Conservation (phyloP, 352 stramenopile species). For the Pythium guiyangense region DNA sequence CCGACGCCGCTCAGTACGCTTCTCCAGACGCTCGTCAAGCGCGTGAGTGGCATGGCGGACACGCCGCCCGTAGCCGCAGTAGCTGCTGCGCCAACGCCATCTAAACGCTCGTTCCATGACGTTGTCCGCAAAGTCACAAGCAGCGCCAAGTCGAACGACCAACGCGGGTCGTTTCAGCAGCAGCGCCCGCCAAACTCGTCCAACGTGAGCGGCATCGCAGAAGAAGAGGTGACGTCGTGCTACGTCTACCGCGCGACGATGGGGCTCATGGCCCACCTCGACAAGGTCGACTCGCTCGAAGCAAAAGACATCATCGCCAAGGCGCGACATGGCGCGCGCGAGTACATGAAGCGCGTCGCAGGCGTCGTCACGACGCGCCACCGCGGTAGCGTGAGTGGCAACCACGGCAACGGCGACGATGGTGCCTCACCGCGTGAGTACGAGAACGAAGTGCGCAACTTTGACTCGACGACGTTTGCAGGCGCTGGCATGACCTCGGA, state of each 20-base stretch:
- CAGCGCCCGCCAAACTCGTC: neutral
- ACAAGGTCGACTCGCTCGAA: slow-evolving; percentile 39
- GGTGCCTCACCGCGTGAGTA: neutral
- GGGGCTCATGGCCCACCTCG: slow-evolving; percentile 38
- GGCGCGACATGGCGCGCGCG: slow-evolving; percentile 31
- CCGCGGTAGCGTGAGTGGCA: too few species aligned
- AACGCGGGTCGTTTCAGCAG: neutral
- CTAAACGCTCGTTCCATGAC: too few species aligned
- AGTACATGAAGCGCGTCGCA: slow-evolving; percentile 14
- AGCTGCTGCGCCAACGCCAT: too few species aligned
- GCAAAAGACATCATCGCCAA: slow-evolving; percentile 41
- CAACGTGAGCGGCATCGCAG: slow-evolving; percentile 16
- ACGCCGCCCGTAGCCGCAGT: neutral
- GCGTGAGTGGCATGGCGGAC: neutral
- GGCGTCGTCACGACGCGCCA: slow-evolving; percentile 8
- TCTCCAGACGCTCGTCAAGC: slow-evolving; percentile 12
- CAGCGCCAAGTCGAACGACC: neutral
- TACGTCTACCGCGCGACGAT: slow-evolving; percentile 53
- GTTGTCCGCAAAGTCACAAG: neutral
- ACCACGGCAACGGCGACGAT: neutral
- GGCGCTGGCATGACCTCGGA: neutral
- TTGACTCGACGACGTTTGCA: slow-evolving; percentile 9
- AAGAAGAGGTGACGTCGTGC: slow-evolving; percentile 38
- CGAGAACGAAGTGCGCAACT: slow-evolving; percentile 13
- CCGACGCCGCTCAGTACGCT: slow-evolving; percentile 17